These are phyloP conservation scores for Groenewaldozyma sp. DNA, from an alignment of 1,139 yeast genomes.

Conservation along the genomic window DNA sequence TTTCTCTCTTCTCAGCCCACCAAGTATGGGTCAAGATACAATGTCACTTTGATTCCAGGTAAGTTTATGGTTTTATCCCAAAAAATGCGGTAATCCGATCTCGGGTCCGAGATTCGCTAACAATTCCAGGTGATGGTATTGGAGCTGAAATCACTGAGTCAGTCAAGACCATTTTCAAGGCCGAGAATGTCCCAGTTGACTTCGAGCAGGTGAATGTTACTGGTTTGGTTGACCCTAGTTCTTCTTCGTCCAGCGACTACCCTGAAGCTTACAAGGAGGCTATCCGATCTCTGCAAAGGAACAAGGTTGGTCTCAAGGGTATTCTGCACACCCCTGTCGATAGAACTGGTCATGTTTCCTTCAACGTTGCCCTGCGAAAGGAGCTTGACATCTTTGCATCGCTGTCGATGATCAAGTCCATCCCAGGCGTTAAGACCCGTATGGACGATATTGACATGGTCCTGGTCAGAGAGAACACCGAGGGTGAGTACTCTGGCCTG, in stretches of 20 bases:
- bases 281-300: conserved; percentile 85
- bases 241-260: conserved; percentile 16
- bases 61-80: conserved; percentile 11
- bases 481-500: conserved; percentile 97
- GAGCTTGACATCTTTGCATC: conserved; percentile 94
- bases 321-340: conserved; percentile 84
- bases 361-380: conserved; percentile 94
- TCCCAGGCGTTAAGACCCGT: conserved; percentile 90
- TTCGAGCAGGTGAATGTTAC: conserved; percentile 90
- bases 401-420: conserved; percentile 82
- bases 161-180: conserved; percentile 80
- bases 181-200: conserved; percentile 82
- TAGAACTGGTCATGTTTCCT: conserved; percentile 64
- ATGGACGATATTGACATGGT: conserved; percentile 85
- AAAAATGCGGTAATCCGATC: background rate
- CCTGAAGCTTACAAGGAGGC: conserved; percentile 74
- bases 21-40: conserved; percentile 89
- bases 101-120: background rate
- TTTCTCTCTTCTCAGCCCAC: conserved; percentile 9
- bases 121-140: conserved; percentile 65
- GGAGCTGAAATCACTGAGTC: conserved; percentile 95
- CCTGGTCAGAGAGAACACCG: conserved; percentile 93
- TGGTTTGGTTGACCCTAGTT: conserved; percentile 53
- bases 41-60: conserved; percentile 89
- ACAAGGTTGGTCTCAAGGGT: conserved; percentile 95